Percentiles rank a stretch among this genome's conserved stretches.
These are phyloP conservation scores for Solanum rostratum DNA, from an alignment of 257 asterid genomes.

Conservation along the genomic window DNA sequence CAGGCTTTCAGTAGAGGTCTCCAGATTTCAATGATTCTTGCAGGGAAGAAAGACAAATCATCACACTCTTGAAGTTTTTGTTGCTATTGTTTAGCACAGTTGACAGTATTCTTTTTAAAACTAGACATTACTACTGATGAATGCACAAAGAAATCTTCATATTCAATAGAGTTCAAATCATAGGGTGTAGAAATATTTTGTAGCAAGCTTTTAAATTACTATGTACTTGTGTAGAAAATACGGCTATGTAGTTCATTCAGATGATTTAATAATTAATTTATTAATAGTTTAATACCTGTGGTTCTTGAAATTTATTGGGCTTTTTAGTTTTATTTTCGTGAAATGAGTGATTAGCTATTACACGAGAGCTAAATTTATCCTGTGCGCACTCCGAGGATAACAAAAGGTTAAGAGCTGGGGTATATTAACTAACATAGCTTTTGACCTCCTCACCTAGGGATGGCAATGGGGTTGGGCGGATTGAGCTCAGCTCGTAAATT, in stretches of 20 bases:
- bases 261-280: neutral
- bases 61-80: neutral
- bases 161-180: neutral
- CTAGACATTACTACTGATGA: neutral
- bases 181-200: neutral
- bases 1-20: constrained; percentile 98
- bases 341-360: neutral
- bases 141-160: neutral
- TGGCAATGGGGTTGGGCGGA: no score
- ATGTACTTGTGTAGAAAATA: neutral
- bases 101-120: neutral
- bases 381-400: neutral
- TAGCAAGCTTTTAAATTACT: neutral
- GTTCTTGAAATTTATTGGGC: neutral
- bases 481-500: no score
- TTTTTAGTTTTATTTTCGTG: neutral
- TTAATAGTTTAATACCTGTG: neutral
- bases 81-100: neutral
- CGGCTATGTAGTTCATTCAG: neutral
- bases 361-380: neutral
- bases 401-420: no score
- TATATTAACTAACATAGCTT: no score
- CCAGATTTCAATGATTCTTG: constrained; percentile 87
- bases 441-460: no score
- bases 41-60: constrained; percentile 64